These are phyloP conservation scores for Pyrus bretschneideri DNA, from an alignment of 306 rosid species.

Conservation along the genomic window DNA sequence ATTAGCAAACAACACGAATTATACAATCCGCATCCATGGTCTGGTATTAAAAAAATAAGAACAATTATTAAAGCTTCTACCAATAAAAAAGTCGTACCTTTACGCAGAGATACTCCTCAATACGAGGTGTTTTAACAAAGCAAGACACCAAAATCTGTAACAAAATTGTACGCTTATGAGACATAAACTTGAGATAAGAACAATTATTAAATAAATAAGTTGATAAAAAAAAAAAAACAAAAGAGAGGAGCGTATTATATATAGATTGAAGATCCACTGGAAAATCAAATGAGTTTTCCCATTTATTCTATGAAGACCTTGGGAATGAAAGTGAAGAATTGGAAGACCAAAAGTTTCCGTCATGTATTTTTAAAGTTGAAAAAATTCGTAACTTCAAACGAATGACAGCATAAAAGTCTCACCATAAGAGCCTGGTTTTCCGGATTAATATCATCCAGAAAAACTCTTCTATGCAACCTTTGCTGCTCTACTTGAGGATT, in stretches of 20 bases:
- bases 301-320: not conserved
- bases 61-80: not conserved
- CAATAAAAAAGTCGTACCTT: constrained; percentile 44
- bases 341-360: not conserved
- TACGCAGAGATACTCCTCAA: constrained; percentile 91
- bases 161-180: not conserved
- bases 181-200: not conserved
- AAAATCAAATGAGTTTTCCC: not conserved
- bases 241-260: not conserved
- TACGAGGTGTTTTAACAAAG: constrained; percentile 92
- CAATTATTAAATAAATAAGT: not conserved
- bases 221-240: not conserved
- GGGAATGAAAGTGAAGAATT: not conserved
- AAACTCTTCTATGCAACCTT: constrained; percentile 92
- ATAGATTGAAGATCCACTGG: not conserved
- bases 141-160: constrained; percentile 91
- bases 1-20: not conserved
- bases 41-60: not conserved
- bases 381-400: not conserved
- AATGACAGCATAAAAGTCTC: constrained; percentile 13
- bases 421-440: constrained; percentile 95
- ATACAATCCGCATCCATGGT: not conserved
- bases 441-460: constrained; percentile 62
- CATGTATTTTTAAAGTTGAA: not conserved
- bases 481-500: constrained; percentile 99